Base-by-base conservation (phyloP, 1,139 yeast species). In the Martiniozyma asiatica region DNA sequence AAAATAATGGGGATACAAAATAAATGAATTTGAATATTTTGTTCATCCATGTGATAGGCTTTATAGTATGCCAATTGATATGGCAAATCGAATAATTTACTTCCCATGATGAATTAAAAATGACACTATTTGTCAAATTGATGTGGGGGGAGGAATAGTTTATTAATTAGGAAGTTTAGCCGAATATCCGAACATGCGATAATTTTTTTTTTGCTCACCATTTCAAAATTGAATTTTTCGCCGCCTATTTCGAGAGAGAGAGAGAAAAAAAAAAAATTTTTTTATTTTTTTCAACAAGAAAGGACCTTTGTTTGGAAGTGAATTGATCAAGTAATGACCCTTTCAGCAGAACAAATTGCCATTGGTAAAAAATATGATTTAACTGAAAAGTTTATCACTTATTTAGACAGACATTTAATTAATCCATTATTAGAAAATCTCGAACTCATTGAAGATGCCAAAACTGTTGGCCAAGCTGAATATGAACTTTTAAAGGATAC, bases 31-130 rank as follows among this genome's bases (percentile, higher is more conserved):
- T 63, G 43, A 8, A 85, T 92, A 55, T 89, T 89, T 30, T 58
- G 61, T 1, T 35, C 40, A 20, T 49, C 33, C 30, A 44, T 14
- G 24, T 89, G 98, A 50, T 87, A 87, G 3, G 81, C 67, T 53
- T 92, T 74, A 60, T 89, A 89, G 47, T 81, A 81, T 16, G 74
- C 73, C 33, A 87, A 63, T 44, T 87, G 95, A 22, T 66, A 65
- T 32, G 68, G 67, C 21, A 82, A 58, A 43, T 75, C 68, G 13
- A 74, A 48, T n/a, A n/a, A n/a, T n/a, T n/a, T n/a, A n/a, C n/a
- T n/a, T n/a, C n/a, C n/a, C n/a, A n/a, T n/a, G n/a, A n/a, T n/a
- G n/a, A n/a, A n/a, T n/a, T n/a, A n/a, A n/a, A n/a, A n/a, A n/a
- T n/a, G n/a, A n/a, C n/a, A n/a, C n/a, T n/a, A n/a, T n/a, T n/a